Conservation (phyloP, 257 asterid genomes). For the Cordia subcordata region DNA sequence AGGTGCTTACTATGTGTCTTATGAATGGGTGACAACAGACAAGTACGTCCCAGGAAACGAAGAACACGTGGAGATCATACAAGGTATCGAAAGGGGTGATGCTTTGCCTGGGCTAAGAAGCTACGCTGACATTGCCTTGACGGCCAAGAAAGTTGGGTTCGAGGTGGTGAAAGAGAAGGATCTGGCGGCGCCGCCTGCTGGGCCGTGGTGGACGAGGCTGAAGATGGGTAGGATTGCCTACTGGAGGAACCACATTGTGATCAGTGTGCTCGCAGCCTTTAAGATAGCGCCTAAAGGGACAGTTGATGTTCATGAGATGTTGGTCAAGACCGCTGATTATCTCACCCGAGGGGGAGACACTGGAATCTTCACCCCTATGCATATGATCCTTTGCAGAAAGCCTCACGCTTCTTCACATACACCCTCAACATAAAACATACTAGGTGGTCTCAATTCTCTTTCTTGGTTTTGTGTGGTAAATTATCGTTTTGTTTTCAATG, state of each 20-base stretch:
- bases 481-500: no score
- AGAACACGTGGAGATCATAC: constrained; percentile 72
- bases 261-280: constrained; percentile 51
- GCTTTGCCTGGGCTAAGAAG: constrained; percentile 66
- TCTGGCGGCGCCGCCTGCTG: constrained; percentile 57
- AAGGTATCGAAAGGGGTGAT: constrained; percentile 75
- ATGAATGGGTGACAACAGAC: constrained; percentile 84
- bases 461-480: no score
- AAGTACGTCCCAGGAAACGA: constrained; percentile 39
- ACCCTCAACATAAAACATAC: no score
- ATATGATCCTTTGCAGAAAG: constrained; percentile 81
- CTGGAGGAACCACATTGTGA: constrained; percentile 73
- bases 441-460: no score
- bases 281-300: constrained; percentile 74
- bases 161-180: constrained; percentile 61
- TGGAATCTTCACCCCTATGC: constrained; percentile 78
- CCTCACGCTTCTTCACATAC: constrained; percentile 19
- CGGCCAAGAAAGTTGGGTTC: constrained; percentile 56
- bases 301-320: constrained; percentile 81
- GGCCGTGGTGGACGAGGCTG: constrained; percentile 78
- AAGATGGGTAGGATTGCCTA: constrained; percentile 76
- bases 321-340: constrained; percentile 70
- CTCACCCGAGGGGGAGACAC: constrained; percentile 65
- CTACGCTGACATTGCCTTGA: constrained; percentile 47
- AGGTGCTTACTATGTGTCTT: constrained; percentile 54